phyloP scores from a whole-genome alignment of 2,329 filamentous ascomycete species.

The Rhynchosporium graminicola region DNA sequence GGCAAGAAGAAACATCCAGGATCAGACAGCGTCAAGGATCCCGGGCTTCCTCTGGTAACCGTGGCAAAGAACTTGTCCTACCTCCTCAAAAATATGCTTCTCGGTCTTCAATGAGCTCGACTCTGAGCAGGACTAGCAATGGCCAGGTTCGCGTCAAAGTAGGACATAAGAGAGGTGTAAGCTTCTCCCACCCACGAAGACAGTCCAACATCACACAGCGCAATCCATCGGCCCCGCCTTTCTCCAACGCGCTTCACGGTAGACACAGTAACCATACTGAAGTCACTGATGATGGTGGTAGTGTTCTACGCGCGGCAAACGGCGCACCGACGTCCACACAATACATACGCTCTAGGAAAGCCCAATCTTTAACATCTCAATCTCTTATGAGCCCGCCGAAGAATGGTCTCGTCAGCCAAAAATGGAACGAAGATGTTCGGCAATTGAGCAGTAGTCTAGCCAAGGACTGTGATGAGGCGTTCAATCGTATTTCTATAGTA shows the following conservation, averaged over 20 bases:
- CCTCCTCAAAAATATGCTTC: slow-evolving; percentile 43
- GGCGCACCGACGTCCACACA: slow-evolving; percentile 28
- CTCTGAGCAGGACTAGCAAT: slow-evolving; percentile 42
- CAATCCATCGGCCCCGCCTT: slow-evolving; percentile 10
- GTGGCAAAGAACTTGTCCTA: slow-evolving; percentile 9
- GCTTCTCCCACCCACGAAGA: slow-evolving; percentile 57
- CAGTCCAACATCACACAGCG: slow-evolving; percentile 24
- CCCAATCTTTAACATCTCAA: slow-evolving; percentile 19
- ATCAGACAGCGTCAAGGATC: slow-evolving; percentile 16
- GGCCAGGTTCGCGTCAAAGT: slow-evolving; percentile 46
- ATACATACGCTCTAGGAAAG: slow-evolving; percentile 39
- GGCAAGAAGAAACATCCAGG: slow-evolving; percentile 19
- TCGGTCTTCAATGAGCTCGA: slow-evolving; percentile 49
- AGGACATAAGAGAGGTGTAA: slow-evolving; percentile 62
- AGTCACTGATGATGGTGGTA: slow-evolving; percentile 32
- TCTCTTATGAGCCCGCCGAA: slow-evolving; percentile 22
- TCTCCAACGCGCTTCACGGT: slow-evolving; percentile 9
- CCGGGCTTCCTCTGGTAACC: slow-evolving; percentile 8
- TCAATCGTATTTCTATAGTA: slow-evolving; percentile 65
- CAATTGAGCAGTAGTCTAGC: slow-evolving; percentile 84
- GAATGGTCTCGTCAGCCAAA: slow-evolving; percentile 26
- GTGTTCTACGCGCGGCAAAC: slow-evolving; percentile 23
- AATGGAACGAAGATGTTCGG: slow-evolving; percentile 74
- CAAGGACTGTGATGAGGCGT: slow-evolving; percentile 89
- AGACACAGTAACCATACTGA: slow-evolving; percentile 31